Percentiles rank a stretch among this genome's conserved stretches.
These are phyloP conservation scores for Candida mattraensis DNA, from an alignment of 805 yeast species.

Conservation along the genomic window DNA sequence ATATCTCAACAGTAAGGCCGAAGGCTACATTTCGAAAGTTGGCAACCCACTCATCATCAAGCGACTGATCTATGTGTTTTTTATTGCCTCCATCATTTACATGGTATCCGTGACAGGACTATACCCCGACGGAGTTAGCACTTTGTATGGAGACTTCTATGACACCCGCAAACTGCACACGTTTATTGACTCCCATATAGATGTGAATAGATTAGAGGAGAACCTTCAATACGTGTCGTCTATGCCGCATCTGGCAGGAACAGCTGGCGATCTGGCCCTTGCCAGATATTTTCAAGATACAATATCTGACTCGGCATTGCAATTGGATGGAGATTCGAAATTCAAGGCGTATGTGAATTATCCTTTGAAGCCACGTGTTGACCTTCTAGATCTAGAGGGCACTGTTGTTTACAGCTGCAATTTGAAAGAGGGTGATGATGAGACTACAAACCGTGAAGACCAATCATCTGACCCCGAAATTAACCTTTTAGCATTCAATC, in stretches of 20 bases:
- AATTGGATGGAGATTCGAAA: slow-evolving; percentile 48
- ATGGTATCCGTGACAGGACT: slow-evolving; percentile 57
- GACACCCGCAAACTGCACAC: slow-evolving; percentile 53
- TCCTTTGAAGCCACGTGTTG: slow-evolving; percentile 45
- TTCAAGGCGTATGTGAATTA: slow-evolving; percentile 62
- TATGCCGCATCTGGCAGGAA: slow-evolving; percentile 86
- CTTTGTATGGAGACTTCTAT: slow-evolving; percentile 57
- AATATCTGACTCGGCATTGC: slow-evolving; percentile 58
- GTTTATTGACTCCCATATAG: slow-evolving; percentile 52
- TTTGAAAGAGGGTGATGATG: slow-evolving; percentile 23
- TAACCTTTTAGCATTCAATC: slow-evolving; percentile 58
- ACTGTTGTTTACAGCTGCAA: slow-evolving; percentile 20
- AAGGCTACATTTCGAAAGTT: slow-evolving; percentile 55
- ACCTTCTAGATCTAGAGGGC: slow-evolving; percentile 23
- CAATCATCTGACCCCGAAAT: slow-evolving; percentile 29
- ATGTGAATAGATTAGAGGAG: slow-evolving; percentile 56
- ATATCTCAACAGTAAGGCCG: slow-evolving; percentile 46
- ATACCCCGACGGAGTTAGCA: slow-evolving; percentile 42
- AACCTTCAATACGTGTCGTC: slow-evolving; percentile 71
- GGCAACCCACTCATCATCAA: slow-evolving; percentile 87
- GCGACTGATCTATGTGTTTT: slow-evolving; percentile 67
- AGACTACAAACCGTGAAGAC: background rate
- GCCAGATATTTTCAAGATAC: slow-evolving; percentile 63
- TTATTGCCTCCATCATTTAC: slow-evolving; percentile 60
- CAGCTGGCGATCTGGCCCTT: slow-evolving; percentile 77